phyloP scores from a whole-genome alignment of 805 yeast species.

The Suhomyces emberorum region DNA sequence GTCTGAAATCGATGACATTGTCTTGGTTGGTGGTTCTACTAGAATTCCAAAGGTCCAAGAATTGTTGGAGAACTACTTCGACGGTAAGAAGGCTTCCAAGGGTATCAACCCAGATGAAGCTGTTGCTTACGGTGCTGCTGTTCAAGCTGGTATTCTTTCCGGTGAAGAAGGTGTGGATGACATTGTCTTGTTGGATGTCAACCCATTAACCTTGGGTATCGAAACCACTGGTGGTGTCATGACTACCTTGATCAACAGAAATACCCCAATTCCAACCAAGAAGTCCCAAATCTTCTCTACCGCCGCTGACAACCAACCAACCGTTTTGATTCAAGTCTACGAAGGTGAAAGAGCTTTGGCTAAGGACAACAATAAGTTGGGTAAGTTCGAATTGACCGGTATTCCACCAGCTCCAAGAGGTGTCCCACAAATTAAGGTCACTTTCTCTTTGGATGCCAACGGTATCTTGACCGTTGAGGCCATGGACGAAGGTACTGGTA shows the following conservation, averaged over 20 bases:
- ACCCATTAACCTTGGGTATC: constrained; percentile 98
- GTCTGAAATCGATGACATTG: constrained; percentile 45
- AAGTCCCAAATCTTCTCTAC: constrained; percentile 99
- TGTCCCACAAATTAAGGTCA: constrained; percentile 98
- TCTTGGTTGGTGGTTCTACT: constrained; percentile 49
- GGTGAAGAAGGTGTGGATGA: constrained; percentile 96
- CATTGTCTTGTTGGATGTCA: constrained; percentile 92
- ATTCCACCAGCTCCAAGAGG: constrained; percentile 99
- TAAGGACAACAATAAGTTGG: constrained; percentile 93
- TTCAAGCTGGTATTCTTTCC: constrained; percentile 97
- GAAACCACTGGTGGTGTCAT: constrained; percentile 99
- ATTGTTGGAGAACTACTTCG: constrained; percentile 43
- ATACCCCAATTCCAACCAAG: constrained; percentile 98
- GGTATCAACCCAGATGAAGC: constrained; percentile 51
- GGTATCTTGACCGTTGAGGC: constrained; percentile 99
- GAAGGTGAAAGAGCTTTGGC: constrained; percentile 99
- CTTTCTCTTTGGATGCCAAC: constrained; percentile 98
- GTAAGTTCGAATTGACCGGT: constrained; percentile 97
- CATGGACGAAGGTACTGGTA: constrained; percentile 97
- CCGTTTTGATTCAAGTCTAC: constrained; percentile 98
- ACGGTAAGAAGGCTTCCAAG: constrained; percentile 47
- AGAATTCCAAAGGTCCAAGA: constrained; percentile 51
- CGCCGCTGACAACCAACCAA: constrained; percentile 97
- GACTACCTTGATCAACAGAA: constrained; percentile 98
- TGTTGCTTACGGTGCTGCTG: constrained; percentile 77